phyloP scores from a whole-genome alignment of 2,329 filamentous ascomycete species.

The Nemania diffusa region DNA sequence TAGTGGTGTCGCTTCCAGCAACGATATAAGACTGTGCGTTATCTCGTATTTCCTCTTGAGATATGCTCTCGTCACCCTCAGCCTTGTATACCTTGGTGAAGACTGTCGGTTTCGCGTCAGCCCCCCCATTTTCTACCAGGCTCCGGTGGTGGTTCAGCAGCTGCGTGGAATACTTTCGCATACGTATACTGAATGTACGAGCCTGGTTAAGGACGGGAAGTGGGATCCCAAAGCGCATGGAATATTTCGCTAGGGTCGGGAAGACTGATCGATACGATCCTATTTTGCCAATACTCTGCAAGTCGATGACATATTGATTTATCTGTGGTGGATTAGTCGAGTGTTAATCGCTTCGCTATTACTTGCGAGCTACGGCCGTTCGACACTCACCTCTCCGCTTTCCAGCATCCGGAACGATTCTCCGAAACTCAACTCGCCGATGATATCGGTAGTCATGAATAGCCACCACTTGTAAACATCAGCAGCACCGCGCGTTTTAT shows the following conservation, averaged over 20 bases:
- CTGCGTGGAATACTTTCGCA: conserved; percentile 44
- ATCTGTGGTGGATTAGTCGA: conserved; percentile 45
- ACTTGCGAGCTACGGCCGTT: too few species aligned
- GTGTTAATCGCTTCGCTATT: neutral
- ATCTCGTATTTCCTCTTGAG: conserved; percentile 28
- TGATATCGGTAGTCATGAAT: conserved; percentile 65
- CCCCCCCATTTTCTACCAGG: conserved; percentile 37
- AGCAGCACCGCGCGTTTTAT: conserved; percentile 48
- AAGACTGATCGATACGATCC: conserved; percentile 46
- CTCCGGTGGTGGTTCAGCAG: conserved; percentile 39
- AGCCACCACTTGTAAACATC: conserved; percentile 66
- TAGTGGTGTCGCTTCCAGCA: conserved; percentile 64
- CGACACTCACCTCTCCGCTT: conserved; percentile 54
- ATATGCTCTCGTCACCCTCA: conserved; percentile 42
- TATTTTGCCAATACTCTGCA: conserved; percentile 47
- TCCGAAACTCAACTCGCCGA: conserved; percentile 64
- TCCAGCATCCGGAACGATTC: conserved; percentile 65
- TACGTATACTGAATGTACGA: conserved; percentile 26
- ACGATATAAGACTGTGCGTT: conserved; percentile 54
- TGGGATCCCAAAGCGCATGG: conserved; percentile 37
- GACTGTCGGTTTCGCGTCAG: conserved; percentile 47
- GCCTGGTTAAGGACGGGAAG: conserved; percentile 44
- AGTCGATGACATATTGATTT: conserved; percentile 55
- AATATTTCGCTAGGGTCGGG: conserved; percentile 44
- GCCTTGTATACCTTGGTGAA: conserved; percentile 54